phyloP scores from a whole-genome alignment of 345 rosid genomes.

The Raphanus raphanistrum region DNA sequence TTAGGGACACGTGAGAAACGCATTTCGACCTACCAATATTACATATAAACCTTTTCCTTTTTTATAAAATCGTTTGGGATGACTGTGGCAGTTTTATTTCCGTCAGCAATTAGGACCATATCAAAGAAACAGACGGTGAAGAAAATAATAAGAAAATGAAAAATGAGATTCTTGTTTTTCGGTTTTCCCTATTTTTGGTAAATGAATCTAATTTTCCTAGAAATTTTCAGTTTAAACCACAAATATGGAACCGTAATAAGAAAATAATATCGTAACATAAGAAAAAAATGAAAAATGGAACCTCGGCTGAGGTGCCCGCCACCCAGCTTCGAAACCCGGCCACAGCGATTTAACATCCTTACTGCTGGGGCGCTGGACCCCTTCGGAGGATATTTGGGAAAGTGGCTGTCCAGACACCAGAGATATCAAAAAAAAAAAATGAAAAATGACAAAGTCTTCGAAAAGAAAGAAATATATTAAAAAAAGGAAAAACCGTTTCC shows the following conservation, averaged over 20 bases:
- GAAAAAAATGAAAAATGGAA: not conserved
- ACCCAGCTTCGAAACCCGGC: no score
- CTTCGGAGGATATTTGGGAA: no score
- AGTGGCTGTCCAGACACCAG: no score
- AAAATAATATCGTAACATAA: not conserved
- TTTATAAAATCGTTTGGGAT: not conserved
- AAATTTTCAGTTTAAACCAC: not conserved
- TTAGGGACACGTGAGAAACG: not conserved
- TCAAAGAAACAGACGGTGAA: not conserved
- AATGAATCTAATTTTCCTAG: not conserved
- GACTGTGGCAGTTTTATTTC: not conserved
- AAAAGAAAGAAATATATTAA: not conserved
- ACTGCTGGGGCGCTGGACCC: no score
- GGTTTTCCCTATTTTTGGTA: conserved; percentile 13
- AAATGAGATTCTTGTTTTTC: no score
- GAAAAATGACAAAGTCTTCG: not conserved
- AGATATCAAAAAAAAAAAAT: no score
- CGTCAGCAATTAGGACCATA: not conserved
- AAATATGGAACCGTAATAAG: conserved; percentile 10
- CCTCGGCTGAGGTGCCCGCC: no score
- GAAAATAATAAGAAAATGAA: no score
- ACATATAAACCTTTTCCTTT: not conserved
- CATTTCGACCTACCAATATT: not conserved
- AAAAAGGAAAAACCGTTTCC: not conserved
- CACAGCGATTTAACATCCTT: no score